Evolutionary conservation across 2,329 filamentous ascomycete species (phyloP), one percentile per base, ranked within the genome.

Genomic region (Byssothecium circinans): DNA sequence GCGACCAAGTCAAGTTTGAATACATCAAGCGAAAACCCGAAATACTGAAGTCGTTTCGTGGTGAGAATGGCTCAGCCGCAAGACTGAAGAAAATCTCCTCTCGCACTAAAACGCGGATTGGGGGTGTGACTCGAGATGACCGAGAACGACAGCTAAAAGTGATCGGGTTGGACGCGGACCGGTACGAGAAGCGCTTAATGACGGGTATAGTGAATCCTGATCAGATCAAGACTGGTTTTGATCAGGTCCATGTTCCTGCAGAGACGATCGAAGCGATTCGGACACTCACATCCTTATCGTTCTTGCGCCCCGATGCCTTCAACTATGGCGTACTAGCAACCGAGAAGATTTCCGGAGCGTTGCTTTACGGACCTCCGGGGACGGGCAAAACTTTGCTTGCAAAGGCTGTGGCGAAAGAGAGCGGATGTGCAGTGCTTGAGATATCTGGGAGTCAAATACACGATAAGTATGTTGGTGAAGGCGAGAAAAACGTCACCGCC

Each of bases 391-490:
- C 80, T 2, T 70, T 82, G 3, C 74, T 85, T 18, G 82, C 83
- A 36, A 86, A 85, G 67, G 82, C 83, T 2, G 82, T 85, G 0
- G 83, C 83, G 2, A 83, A 83, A 49, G 81, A 85, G 61, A 82
- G 78, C 46, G 81, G 81, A 79, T 85, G 87, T 2, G 84, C 81
- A 0, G 81, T 86, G 23, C 77, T 99, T 32, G 91, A 97, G 71
- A 84, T 97, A 34, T 91, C 86, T 56, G 92, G 90, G 2, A 91
- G 90, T 1, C 89, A 90, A 56, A 88, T 99, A 59, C 95, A 96
- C 70, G 89, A 96, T 68, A 97, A 95, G 82, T 97, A 89, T 70
- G 89, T 97, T 3, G 94, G 94, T 18, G 91, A 97, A 69, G 89
- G 89, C 50, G 94, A 99, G 75, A 97, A 97, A 79, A 95, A 95